phyloP scores from a whole-genome alignment of 345 rosid species.

The Populus davidiana region DNA sequence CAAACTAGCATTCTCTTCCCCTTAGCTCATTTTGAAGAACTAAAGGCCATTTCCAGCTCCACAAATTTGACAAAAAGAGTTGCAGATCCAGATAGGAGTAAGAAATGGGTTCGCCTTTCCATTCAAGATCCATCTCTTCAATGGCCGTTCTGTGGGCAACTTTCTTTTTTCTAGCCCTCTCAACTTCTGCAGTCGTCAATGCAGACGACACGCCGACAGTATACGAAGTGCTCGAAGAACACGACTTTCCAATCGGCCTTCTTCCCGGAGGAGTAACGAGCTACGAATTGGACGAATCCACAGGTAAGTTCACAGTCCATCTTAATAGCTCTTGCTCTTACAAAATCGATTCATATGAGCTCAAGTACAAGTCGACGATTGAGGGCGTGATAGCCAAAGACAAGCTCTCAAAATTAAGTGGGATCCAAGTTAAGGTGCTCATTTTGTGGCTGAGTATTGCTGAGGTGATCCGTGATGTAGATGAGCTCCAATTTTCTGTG shows the following conservation, averaged over 20 bases:
- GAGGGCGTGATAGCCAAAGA: conserved; percentile 36
- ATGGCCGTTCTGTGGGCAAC: conserved; percentile 18
- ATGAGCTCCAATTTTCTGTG: conserved; percentile 45
- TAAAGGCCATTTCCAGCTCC: too few relatives aligned
- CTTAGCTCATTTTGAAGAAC: too few relatives aligned
- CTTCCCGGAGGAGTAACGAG: conserved; percentile 47
- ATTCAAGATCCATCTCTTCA: not conserved
- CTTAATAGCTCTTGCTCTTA: conserved; percentile 37
- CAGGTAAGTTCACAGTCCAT: conserved; percentile 36
- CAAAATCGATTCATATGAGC: conserved; percentile 40
- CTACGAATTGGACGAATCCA: conserved; percentile 36
- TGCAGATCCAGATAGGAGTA: too few relatives aligned
- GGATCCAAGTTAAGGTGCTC: conserved; percentile 43
- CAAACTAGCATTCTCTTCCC: too few relatives aligned
- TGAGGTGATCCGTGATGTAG: conserved; percentile 34
- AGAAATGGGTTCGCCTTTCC: not conserved
- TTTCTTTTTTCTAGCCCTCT: conserved; percentile 10
- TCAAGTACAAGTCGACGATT: conserved; percentile 41
- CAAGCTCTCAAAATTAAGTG: conserved; percentile 37
- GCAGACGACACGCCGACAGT: conserved; percentile 22
- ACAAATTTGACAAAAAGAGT: too few relatives aligned
- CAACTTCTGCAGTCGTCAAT: not conserved
- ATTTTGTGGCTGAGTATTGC: conserved; percentile 43
- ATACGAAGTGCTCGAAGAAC: conserved; percentile 47
- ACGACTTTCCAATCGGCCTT: conserved; percentile 56